Conservation (phyloP, 73 alveolate species). For the Tetrahymena malaccensis region DNA sequence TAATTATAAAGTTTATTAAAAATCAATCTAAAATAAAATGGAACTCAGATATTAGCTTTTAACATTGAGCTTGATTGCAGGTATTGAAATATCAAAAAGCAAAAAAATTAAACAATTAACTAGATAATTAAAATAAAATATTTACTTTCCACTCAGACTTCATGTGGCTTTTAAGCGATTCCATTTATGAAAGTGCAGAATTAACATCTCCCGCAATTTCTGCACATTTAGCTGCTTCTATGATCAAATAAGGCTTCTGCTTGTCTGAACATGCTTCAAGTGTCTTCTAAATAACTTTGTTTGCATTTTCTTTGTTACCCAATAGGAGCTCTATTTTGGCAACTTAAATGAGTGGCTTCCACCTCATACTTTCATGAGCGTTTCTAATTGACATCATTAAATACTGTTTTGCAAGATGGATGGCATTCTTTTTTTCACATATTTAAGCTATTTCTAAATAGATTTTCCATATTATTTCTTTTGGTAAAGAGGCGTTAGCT, state of each 20-base stretch:
- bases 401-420: constrained; percentile 14
- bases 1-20: too few species aligned
- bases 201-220: constrained; percentile 35
- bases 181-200: constrained; percentile 25
- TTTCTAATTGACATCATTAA: constrained; percentile 18
- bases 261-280: constrained; percentile 45
- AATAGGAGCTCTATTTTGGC: constrained; percentile 40
- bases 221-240: constrained; percentile 53
- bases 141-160: constrained; percentile 51
- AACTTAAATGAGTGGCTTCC: constrained; percentile 61
- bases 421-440: constrained; percentile 20
- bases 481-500: constrained; percentile 16
- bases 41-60: not conserved
- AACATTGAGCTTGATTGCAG: not conserved
- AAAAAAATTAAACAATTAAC: too few species aligned
- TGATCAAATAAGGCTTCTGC: constrained; percentile 43
- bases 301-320: constrained; percentile 32
- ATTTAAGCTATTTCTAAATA: constrained; percentile 50
- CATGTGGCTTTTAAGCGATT: constrained; percentile 11
- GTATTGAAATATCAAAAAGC: too few species aligned
- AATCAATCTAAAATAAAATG: not conserved
- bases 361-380: constrained; percentile 44
- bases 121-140: not conserved
- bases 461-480: constrained; percentile 53
- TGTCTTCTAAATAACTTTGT: constrained; percentile 34